Evolutionary conservation across 257 asterid species (phyloP).

Genomic region (Jacaranda copaia): DNA sequence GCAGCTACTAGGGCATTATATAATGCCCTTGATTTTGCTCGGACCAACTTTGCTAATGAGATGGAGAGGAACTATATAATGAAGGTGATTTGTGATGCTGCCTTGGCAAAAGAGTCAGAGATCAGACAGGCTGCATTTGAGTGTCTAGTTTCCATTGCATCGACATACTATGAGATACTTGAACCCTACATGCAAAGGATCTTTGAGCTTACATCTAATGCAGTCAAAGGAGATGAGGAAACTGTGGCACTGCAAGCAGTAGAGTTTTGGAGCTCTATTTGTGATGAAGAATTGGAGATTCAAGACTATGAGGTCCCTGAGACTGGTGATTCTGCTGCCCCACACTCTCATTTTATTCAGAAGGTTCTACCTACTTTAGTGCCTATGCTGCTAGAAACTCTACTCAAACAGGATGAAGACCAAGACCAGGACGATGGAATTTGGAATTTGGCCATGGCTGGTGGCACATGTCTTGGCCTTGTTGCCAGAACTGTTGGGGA

Average conservation of each 20-base stretch:
- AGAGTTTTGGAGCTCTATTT: conserved; percentile 94
- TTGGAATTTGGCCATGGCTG: conserved; percentile 95
- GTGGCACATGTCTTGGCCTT: conserved; percentile 84
- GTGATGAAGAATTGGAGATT: conserved; percentile 85
- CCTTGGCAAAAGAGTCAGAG: conserved; percentile 71
- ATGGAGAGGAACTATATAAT: conserved; percentile 90
- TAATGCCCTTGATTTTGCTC: conserved; percentile 93
- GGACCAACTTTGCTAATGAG: conserved; percentile 79
- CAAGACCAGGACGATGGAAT: conserved; percentile 88
- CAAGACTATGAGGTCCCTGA: conserved; percentile 70
- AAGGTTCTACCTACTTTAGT: conserved; percentile 78
- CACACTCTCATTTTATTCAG: conserved; percentile 73
- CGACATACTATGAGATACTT: conserved; percentile 74
- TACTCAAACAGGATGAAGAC: conserved; percentile 86
- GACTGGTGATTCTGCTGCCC: conserved; percentile 60
- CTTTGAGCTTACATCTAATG: conserved; percentile 80
- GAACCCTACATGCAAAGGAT: conserved; percentile 83
- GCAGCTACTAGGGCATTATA: conserved; percentile 83
- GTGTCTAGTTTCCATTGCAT: conserved; percentile 85
- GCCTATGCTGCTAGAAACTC: conserved; percentile 84
- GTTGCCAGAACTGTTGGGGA: conserved; percentile 88
- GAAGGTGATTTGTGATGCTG: conserved; percentile 85
- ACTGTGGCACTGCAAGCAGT: conserved; percentile 88
- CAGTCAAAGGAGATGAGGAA: conserved; percentile 81
- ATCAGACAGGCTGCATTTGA: conserved; percentile 88